Percentiles rank a stretch among this genome's conserved stretches.
phyloP scores from a whole-genome alignment of 116 monocot genomes.

The Zostera marina region DNA sequence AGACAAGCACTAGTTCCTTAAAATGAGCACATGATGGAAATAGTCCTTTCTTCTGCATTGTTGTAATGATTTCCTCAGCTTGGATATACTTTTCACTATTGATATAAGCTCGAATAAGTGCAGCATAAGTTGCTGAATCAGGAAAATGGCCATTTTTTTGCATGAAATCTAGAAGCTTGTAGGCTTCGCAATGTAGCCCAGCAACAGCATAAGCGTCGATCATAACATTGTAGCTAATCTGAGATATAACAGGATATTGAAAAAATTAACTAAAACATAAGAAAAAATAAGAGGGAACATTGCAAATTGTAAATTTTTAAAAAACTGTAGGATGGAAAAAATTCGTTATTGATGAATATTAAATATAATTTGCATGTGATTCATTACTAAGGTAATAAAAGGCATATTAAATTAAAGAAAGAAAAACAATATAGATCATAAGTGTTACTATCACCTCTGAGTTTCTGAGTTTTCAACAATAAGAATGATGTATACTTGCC shows the following conservation, averaged over 20 bases:
- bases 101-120: conserved; percentile 51
- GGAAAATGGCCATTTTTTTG: conserved; percentile 39
- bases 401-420: too few species aligned
- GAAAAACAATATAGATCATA: too few species aligned
- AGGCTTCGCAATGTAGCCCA: conserved; percentile 42
- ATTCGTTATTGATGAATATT: too few species aligned
- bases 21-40: conserved; percentile 57
- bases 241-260: conserved; percentile 7
- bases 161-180: conserved; percentile 51
- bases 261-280: neutral
- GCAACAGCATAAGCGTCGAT: conserved; percentile 66
- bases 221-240: conserved; percentile 91
- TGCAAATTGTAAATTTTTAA: neutral
- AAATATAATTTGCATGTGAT: too few species aligned
- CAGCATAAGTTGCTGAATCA: conserved; percentile 61
- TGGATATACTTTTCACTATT: conserved; percentile 24
- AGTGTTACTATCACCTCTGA: too few species aligned
- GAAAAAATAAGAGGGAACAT: neutral
- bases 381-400: too few species aligned
- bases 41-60: conserved; percentile 36
- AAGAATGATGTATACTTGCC: too few species aligned
- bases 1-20: conserved; percentile 52
- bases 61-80: conserved; percentile 37
- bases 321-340: neutral
- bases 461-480: too few species aligned